Evolutionary conservation across 1,139 yeast species (phyloP).

Genomic region (Yamadazyma buinensis): DNA sequence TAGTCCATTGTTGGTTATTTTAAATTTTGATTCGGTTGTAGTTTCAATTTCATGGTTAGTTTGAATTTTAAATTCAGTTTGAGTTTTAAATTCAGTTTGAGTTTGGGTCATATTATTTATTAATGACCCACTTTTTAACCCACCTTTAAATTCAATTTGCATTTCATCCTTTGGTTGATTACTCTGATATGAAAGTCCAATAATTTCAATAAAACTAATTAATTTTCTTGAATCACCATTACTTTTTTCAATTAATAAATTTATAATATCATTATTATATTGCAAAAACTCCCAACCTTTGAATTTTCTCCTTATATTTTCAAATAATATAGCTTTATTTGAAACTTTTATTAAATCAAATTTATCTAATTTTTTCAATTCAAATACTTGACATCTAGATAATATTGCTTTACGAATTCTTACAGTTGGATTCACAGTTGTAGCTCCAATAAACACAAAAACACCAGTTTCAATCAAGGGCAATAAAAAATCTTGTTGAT

Average conservation of each 20-base stretch:
- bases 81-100: no score
- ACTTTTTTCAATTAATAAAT: constrained; percentile 4
- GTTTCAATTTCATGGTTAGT: no score
- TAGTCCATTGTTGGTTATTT: no score
- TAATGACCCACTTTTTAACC: no score
- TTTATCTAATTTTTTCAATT: constrained; percentile 18
- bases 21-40: no score
- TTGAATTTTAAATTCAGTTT: no score
- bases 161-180: no score
- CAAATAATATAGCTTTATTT: constrained; percentile 23
- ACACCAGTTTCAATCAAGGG: constrained; percentile 39
- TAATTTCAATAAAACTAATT: constrained; percentile 18
- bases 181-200: constrained; percentile 6
- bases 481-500: constrained; percentile 41
- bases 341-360: constrained; percentile 22
- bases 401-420: constrained; percentile 36
- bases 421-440: constrained; percentile 30
- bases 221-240: constrained; percentile 31
- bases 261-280: constrained; percentile 1
- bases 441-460: constrained; percentile 45
- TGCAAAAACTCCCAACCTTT: constrained; percentile 5
- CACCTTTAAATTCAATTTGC: no score
- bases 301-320: constrained; percentile 23
- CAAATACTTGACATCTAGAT: constrained; percentile 40
- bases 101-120: no score